These are phyloP conservation scores for Dactylella cylindrospora DNA, from an alignment of 2,329 filamentous ascomycete genomes.

Conservation along the genomic window DNA sequence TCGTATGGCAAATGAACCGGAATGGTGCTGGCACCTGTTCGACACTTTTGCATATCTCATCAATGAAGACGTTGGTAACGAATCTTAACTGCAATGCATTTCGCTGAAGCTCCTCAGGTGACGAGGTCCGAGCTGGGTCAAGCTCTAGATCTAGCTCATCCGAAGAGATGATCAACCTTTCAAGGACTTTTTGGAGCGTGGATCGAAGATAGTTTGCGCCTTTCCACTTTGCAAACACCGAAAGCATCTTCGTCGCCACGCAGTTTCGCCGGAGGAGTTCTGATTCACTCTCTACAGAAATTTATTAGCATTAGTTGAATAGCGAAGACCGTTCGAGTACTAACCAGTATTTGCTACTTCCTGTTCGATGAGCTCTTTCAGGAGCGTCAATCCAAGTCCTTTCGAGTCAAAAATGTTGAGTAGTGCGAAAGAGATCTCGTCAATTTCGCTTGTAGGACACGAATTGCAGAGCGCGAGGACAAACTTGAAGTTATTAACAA, in stretches of 20 bases:
- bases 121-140: conserved; percentile 63
- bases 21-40: conserved; percentile 65
- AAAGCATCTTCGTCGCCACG: conserved; percentile 72
- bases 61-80: conserved; percentile 70
- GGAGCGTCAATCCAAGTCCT: conserved; percentile 63
- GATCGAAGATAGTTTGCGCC: conserved; percentile 64
- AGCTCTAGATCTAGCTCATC: conserved; percentile 69
- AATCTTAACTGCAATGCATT: conserved; percentile 67
- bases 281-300: conserved; percentile 62
- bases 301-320: conserved; percentile 10
- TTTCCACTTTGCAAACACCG: conserved; percentile 72
- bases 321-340: conserved; percentile 35
- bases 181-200: conserved; percentile 67
- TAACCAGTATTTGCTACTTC: conserved; percentile 67
- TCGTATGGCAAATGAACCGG: conserved; percentile 69
- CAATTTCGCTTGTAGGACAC: conserved; percentile 68
- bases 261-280: conserved; percentile 69
- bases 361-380: conserved; percentile 68
- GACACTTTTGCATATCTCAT: conserved; percentile 67
- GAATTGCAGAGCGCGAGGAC: conserved; percentile 66
- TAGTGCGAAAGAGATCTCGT: conserved; percentile 68
- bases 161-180: conserved; percentile 66
- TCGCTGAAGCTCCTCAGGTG: conserved; percentile 65
- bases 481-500: conserved; percentile 65
- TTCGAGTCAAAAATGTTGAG: conserved; percentile 70